Percentiles rank a stretch among this genome's conserved stretches.
Conservation (phyloP, 2,329 filamentous ascomycete genomes). For the Hymenoscyphus infarciens region DNA sequence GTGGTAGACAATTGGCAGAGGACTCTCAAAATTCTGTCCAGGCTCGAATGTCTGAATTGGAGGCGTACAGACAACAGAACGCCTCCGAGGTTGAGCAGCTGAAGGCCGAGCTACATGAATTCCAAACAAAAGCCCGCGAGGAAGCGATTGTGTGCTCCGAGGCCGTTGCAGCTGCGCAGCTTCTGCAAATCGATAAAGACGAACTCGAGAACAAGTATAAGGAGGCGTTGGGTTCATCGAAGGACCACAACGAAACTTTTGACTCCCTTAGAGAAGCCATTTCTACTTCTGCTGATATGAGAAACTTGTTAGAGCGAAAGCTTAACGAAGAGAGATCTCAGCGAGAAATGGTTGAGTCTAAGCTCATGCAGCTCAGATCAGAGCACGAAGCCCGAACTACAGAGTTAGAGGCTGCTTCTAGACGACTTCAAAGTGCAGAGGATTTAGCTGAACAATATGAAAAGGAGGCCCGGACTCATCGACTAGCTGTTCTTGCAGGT, state of each 20-base stretch:
- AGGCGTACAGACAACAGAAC: slow-evolving; percentile 77
- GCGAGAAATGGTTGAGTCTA: slow-evolving; percentile 71
- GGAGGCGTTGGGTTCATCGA: slow-evolving; percentile 61
- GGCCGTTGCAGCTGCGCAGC: slow-evolving; percentile 67
- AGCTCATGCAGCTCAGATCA: slow-evolving; percentile 69
- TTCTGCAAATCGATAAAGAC: slow-evolving; percentile 82
- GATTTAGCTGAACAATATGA: slow-evolving; percentile 85
- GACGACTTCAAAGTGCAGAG: slow-evolving; percentile 79
- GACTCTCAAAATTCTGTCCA: slow-evolving; percentile 81
- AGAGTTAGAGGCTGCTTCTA: slow-evolving; percentile 71
- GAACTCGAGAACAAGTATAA: slow-evolving; percentile 68
- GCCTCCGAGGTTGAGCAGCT: slow-evolving; percentile 81
- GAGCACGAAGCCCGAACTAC: slow-evolving; percentile 78
- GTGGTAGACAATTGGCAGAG: slow-evolving; percentile 78
- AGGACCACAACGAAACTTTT: slow-evolving; percentile 68
- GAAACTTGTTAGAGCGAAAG: slow-evolving; percentile 71
- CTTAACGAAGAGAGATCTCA: slow-evolving; percentile 78
- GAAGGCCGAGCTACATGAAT: slow-evolving; percentile 78
- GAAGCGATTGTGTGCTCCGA: slow-evolving; percentile 76
- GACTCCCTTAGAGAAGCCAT: slow-evolving; percentile 75
- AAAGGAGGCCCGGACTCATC: slow-evolving; percentile 81
- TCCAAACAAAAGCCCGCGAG: slow-evolving; percentile 74
- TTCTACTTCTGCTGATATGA: slow-evolving; percentile 73
- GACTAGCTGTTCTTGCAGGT: slow-evolving; percentile 75
- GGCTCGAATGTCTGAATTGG: slow-evolving; percentile 77